phyloP scores from a whole-genome alignment of 352 stramenopile species.

The Globisporangium nagaii region DNA sequence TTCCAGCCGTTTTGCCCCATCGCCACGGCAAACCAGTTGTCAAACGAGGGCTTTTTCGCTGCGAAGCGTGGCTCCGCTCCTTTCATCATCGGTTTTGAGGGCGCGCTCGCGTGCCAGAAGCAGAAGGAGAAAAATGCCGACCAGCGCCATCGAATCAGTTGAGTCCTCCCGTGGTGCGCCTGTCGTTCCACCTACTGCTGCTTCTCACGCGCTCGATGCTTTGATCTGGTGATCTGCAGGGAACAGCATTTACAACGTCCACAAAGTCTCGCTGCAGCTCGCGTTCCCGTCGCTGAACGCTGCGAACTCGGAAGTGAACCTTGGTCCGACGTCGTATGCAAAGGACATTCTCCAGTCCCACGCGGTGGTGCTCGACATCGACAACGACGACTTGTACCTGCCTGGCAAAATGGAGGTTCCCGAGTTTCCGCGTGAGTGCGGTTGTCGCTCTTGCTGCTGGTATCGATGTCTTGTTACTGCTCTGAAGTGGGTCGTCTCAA shows the following conservation, averaged over 20 bases:
- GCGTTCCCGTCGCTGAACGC: conserved; percentile 9
- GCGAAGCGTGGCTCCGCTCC: conserved; percentile 15
- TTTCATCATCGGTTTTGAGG: conserved; percentile 55
- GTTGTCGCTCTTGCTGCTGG: neutral
- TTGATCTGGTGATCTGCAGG: conserved; percentile 20
- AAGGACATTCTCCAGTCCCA: conserved; percentile 37
- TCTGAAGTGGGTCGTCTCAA: too few species aligned
- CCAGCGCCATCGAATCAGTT: conserved; percentile 63
- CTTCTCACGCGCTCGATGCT: neutral
- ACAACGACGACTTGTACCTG: conserved; percentile 65
- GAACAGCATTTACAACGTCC: conserved; percentile 66
- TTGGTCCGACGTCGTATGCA: conserved; percentile 21
- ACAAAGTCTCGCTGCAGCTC: conserved; percentile 43
- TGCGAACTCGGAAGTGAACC: neutral
- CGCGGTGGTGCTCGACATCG: conserved; percentile 57
- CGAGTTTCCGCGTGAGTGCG: conserved; percentile 54
- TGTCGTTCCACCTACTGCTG: too few species aligned
- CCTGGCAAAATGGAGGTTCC: conserved; percentile 57
- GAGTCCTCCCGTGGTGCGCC: neutral
- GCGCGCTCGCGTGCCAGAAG: conserved; percentile 39
- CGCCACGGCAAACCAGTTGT: conserved; percentile 22
- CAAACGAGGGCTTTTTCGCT: conserved; percentile 29
- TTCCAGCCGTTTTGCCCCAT: conserved; percentile 54
- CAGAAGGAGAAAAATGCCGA: conserved; percentile 31
- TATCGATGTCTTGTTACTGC: neutral